phyloP scores from a whole-genome alignment of 140 eudicot species.

The Senecio squalidus region DNA sequence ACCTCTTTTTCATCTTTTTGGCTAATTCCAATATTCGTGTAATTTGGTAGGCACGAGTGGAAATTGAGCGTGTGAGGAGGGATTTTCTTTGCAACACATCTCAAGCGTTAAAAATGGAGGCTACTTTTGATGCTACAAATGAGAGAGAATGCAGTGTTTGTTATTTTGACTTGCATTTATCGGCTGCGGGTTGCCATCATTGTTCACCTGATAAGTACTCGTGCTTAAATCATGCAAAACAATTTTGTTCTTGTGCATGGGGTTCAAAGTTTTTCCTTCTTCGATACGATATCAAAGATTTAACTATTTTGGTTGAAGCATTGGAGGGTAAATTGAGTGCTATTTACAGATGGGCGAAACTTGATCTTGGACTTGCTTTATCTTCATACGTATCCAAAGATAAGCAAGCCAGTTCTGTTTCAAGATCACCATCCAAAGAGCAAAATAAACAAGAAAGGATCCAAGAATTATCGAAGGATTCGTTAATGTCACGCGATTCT shows the following conservation, averaged over 20 bases:
- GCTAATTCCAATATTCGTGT: not conserved
- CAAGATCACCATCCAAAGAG: constrained; percentile 23
- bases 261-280: constrained; percentile 80
- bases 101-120: constrained; percentile 83
- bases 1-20: not conserved
- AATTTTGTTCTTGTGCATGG: constrained; percentile 85
- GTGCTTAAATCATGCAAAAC: constrained; percentile 92
- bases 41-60: constrained; percentile 63
- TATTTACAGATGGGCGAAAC: constrained; percentile 96
- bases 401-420: constrained; percentile 27
- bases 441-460: constrained; percentile 24
- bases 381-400: constrained; percentile 69
- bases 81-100: constrained; percentile 77
- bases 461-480: constrained; percentile 21
- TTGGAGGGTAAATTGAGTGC: constrained; percentile 97
- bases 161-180: constrained; percentile 80
- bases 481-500: constrained; percentile 16
- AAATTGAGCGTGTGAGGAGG: constrained; percentile 81
- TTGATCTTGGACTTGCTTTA: constrained; percentile 81
- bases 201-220: constrained; percentile 94
- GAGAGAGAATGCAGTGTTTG: constrained; percentile 95
- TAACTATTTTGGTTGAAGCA: constrained; percentile 85
- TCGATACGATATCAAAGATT: constrained; percentile 75
- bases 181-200: constrained; percentile 89
- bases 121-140: constrained; percentile 66